Base-by-base conservation (phyloP, 371 early-diverging fungal genomes). In the Lichtheimia hyalospora region DNA sequence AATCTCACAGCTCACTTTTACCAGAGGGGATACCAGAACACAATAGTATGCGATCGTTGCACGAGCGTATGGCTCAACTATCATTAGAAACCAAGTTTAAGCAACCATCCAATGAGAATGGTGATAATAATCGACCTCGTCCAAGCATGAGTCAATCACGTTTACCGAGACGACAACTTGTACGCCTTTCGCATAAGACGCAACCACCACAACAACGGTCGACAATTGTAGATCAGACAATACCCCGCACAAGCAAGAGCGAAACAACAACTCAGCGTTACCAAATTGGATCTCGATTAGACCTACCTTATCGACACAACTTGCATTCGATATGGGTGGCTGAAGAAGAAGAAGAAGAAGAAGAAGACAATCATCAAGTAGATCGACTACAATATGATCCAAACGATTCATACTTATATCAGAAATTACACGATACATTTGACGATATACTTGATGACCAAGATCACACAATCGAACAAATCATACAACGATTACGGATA, bases 31-130 rank as follows among this genome's bases (percentile, higher is more conserved):
- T 34, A 34, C 34, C 34, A 10, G 34, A 34, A 2, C 34, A 34
- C 10, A 34, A 4, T 34, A 34, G 34, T 34, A 34, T 34, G 34
- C 34, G 34, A 34, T 46, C 56, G 27, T 42, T 55, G 16, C 43
- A 55, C 41, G 56, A 55, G 14, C 56, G 56, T 7, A 55, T 55
- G 14, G 43, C 56, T 10, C 56, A 43, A 24, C 25, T 55, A 14
- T 55, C 56, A 2, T 25, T 55, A 8, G 56, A 21, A 10, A 27
- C 40, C 15, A 34, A 43, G 14, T 14, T 55, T 46, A 21, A 21
- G 18, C 46, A 46, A 5, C 46, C 46, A n/a, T n/a, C 46, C 46
- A 18, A 21, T 21, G 46, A 21, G 2, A n/a, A 18, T 21, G 21
- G 46, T 8, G 18, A 46, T n/a, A 18, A 46, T 21, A 18, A 46